phyloP scores from a whole-genome alignment of 73 alveolate genomes.

The Paramecium caudatum region DNA sequence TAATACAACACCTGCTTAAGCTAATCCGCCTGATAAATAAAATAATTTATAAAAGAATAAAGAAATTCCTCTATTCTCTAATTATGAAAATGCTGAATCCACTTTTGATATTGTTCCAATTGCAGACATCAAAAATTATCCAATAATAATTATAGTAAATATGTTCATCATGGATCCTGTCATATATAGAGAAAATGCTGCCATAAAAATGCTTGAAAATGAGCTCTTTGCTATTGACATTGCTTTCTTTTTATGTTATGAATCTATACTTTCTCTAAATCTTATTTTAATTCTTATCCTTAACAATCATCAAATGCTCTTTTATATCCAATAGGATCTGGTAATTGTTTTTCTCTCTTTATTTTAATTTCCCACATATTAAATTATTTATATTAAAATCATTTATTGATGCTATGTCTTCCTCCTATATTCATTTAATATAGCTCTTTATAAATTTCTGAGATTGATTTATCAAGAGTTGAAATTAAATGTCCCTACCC shows the following conservation, averaged over 20 bases:
- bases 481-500: conserved; percentile 75
- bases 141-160: conserved; percentile 23
- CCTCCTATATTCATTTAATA: conserved; percentile 39
- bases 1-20: not conserved
- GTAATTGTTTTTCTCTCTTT: not conserved
- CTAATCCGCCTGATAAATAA: conserved; percentile 50
- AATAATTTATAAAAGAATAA: conserved; percentile 19
- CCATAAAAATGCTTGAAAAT: conserved; percentile 44
- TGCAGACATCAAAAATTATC: conserved; percentile 24
- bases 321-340: conserved; percentile 41
- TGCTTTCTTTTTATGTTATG: not conserved
- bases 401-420: not conserved
- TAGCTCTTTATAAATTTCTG: conserved; percentile 65
- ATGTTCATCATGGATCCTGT: conserved; percentile 47
- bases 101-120: conserved; percentile 19
- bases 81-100: conserved; percentile 30
- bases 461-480: conserved; percentile 71
- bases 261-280: conserved; percentile 23
- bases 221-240: conserved; percentile 40
- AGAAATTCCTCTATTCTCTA: conserved; percentile 51
- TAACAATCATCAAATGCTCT: conserved; percentile 46
- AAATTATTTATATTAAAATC: conserved; percentile 21
- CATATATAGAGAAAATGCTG: conserved; percentile 25
- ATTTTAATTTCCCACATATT: conserved; percentile 65
- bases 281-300: conserved; percentile 50